Conservation (phyloP, 441 rosid genomes). For the Gossypium davidsonii region DNA sequence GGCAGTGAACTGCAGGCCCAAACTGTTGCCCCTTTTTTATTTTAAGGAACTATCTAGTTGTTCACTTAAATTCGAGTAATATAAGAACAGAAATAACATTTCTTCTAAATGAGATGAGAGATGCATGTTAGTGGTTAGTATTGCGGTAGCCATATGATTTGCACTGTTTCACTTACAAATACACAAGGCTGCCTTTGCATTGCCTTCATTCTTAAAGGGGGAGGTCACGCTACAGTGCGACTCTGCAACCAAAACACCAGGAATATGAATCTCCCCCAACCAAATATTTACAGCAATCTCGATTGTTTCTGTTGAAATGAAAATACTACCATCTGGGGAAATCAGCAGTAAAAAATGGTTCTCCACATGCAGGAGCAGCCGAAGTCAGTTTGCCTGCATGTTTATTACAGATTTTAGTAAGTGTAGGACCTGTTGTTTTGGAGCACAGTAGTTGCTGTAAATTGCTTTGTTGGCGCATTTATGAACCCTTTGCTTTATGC, state of each 20-base stretch:
- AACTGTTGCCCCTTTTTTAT: too few species aligned
- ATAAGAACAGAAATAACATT: too few species aligned
- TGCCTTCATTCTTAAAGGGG: conserved; percentile 74
- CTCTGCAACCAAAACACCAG: conserved; percentile 1
- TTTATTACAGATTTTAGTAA: background rate
- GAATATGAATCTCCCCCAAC: background rate
- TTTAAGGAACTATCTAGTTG: too few species aligned
- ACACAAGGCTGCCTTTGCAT: conserved; percentile 78
- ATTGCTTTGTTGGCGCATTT: too few species aligned
- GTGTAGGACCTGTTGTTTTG: conserved; percentile 16
- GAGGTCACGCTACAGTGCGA: conserved; percentile 51
- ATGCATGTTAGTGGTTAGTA: too few species aligned
- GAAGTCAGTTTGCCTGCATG: background rate
- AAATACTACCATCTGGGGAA: background rate
- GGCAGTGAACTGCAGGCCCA: too few species aligned
- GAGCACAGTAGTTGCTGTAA: too few species aligned
- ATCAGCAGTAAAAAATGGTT: background rate
- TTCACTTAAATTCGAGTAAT: too few species aligned
- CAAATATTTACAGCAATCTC: background rate
- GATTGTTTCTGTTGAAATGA: background rate
- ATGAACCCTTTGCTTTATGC: too few species aligned
- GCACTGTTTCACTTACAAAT: conserved; percentile 38
- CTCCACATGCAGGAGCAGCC: background rate
- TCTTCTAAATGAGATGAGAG: too few species aligned
- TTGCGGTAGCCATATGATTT: background rate